A percentile compares a stretch with the other conserved stretches of the same genome.
Conservation (phyloP, 257 asterid species). For the Gentiana dahurica region DNA sequence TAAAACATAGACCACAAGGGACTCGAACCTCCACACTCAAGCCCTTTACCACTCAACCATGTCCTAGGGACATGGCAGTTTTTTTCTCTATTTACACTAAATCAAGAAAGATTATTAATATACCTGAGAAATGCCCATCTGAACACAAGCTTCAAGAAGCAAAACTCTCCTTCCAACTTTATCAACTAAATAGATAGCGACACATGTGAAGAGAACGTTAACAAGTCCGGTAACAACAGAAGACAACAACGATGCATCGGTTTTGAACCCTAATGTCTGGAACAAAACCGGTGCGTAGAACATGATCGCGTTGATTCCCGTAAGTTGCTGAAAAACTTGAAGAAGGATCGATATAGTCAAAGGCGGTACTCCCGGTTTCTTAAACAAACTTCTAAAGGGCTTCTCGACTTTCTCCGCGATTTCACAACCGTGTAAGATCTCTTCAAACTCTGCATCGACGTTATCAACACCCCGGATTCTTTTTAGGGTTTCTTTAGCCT, state of each 20-base stretch:
- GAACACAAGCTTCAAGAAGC: constrained; percentile 32
- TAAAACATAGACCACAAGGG: not conserved
- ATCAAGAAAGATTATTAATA: not conserved
- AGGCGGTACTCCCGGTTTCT: constrained; percentile 17
- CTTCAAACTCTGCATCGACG: constrained; percentile 30
- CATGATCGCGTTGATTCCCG: constrained; percentile 1
- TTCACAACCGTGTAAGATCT: constrained; percentile 23
- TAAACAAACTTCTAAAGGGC: constrained; percentile 29
- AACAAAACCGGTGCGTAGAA: constrained; percentile 48
- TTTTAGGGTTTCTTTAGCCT: constrained; percentile 21
- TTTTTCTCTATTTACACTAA: not conserved
- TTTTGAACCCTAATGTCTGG: constrained; percentile 35
- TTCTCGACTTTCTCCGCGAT: constrained; percentile 15
- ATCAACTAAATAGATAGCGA: constrained; percentile 31
- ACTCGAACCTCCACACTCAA: too few relatives aligned
- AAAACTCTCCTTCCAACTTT: constrained; percentile 27
- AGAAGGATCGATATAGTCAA: constrained; percentile 12
- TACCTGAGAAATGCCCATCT: constrained; percentile 37
- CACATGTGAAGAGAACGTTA: constrained; percentile 22
- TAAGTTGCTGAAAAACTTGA: constrained; percentile 12
- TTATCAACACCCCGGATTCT: constrained; percentile 26
- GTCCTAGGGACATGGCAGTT: too few relatives aligned
- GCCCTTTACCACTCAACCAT: too few relatives aligned
- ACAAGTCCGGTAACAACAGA: constrained; percentile 36
- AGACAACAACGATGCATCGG: constrained; percentile 36